These are phyloP conservation scores for Stemphylium lycopersici DNA, from an alignment of 2,329 filamentous ascomycete genomes.

Conservation along the genomic window DNA sequence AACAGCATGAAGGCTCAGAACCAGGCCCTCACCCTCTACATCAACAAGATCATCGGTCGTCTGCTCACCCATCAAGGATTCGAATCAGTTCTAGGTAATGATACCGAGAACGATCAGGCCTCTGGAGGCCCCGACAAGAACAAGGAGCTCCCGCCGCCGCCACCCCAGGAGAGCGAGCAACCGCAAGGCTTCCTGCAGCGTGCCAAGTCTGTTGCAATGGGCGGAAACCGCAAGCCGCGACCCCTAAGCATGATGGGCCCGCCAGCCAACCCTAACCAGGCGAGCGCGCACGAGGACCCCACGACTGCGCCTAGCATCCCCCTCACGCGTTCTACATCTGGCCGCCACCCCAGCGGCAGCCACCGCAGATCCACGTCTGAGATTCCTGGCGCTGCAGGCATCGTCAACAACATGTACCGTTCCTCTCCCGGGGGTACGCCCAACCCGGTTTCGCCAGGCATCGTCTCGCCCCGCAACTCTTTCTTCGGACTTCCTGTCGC, in stretches of 20 bases:
- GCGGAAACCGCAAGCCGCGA: conserved; percentile 51
- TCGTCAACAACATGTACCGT: conserved; percentile 91
- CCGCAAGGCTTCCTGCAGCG: conserved; percentile 59
- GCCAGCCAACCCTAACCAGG: conserved; percentile 33
- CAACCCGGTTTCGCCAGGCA: conserved; percentile 57
- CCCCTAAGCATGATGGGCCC: conserved; percentile 49
- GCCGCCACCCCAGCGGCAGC: conserved; percentile 49
- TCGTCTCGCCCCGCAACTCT: conserved; percentile 46
- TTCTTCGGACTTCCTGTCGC: conserved; percentile 51
- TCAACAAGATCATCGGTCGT: conserved; percentile 98
- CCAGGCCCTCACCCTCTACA: conserved; percentile 95
- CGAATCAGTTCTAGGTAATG: conserved; percentile 87
- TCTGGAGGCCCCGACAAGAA: conserved; percentile 61
- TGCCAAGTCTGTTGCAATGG: conserved; percentile 64
- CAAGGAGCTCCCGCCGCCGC: conserved; percentile 84
- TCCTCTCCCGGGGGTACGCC: conserved; percentile 50
- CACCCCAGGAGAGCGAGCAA: conserved; percentile 60
- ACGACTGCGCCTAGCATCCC: conserved; percentile 79
- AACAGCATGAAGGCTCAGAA: conserved; percentile 88
- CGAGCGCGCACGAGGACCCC: conserved; percentile 61
- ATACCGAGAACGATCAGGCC: conserved; percentile 53
- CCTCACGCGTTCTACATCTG: conserved; percentile 63
- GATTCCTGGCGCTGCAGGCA: conserved; percentile 66
- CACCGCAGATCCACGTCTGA: conserved; percentile 54
- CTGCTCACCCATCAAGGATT: conserved; percentile 94